These are phyloP conservation scores for Mycena filopes DNA, from an alignment of 768 basidiomycete species.

Conservation along the genomic window DNA sequence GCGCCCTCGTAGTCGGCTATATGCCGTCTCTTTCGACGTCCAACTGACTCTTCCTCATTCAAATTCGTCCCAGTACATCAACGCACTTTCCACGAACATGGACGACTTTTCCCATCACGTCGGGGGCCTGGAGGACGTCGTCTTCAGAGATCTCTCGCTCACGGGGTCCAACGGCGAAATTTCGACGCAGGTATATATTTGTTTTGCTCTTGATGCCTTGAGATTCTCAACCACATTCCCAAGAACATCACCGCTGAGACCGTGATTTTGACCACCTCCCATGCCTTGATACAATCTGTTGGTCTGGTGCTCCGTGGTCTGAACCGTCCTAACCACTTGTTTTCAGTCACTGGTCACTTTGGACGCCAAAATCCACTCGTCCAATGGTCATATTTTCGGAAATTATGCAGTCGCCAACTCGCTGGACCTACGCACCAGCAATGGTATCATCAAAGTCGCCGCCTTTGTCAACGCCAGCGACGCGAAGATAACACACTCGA, in stretches of 20 bases:
- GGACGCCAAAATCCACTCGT: conserved; percentile 40
- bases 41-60: conserved; percentile 50
- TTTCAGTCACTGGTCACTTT: conserved; percentile 46
- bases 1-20: conserved; percentile 11
- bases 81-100: conserved; percentile 54
- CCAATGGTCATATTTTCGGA: conserved; percentile 57
- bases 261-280: conserved; percentile 38
- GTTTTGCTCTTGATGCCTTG: conserved; percentile 8
- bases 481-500: conserved; percentile 36
- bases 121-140: conserved; percentile 44
- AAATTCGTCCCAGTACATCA: conserved; percentile 44
- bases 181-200: conserved; percentile 41
- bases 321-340: neutral
- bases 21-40: conserved; percentile 47
- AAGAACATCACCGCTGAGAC: conserved; percentile 37
- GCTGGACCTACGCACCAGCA: conserved; percentile 52
- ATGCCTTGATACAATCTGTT: conserved; percentile 26
- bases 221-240: neutral
- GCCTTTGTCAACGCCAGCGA: conserved; percentile 49
- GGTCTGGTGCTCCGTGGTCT: neutral
- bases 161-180: conserved; percentile 48
- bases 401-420: conserved; percentile 47
- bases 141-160: conserved; percentile 32
- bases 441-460: conserved; percentile 50
- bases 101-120: conserved; percentile 52